Base-by-base conservation (phyloP, 2,329 filamentous ascomycete genomes). In the Malbranchea zuffiana region DNA sequence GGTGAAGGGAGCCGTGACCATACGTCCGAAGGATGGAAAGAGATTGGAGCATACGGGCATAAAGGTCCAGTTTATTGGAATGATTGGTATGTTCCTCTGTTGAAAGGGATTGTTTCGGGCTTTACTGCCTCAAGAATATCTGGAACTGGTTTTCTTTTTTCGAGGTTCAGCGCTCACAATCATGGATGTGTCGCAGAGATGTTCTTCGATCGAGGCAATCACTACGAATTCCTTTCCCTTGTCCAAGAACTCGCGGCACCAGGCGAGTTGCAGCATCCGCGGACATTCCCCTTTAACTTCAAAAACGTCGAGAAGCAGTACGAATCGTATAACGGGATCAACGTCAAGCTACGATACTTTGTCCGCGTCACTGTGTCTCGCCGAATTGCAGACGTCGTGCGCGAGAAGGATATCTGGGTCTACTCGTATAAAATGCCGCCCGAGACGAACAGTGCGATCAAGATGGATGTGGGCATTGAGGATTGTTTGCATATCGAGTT, bases 251-350 rank as follows among this genome's bases (percentile, higher is more conserved):
- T 98, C 26, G 90, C 90, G 12, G 87, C 90, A 12, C 90, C 90
- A 2, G 90, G 90, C 61, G 90, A 98, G 68, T 81, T 98, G 40
- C 90, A 96, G 60, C 92, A 98, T 65, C 90, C 90, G 28, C 90
- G 98, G 67, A 95, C 87, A 32, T 95, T 94, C 62, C 85, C 93
- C 50, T 98, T 98, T 75, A 93, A 95, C 69, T 98, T 98, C 76
- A 96, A 96, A 65, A 98, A 96, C 62, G 86, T 98, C 53, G 90
- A 98, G 74, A 98, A 98, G 71, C 87, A 93, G 63, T 98, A 98
- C 72, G 92, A 98, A 66, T 95, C 87, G 47, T 98, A 98, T 72
- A 93, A 94, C 60, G 90, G 90, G 56, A 98, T 98, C 75, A 98
- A 98, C 59, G 90, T 98, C 54, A 93, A 94, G 70, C 75, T 98